Percentiles rank a stretch among this genome's conserved stretches.
Evolutionary conservation across 176 grass and related monocot species (phyloP).

Genomic region (barley (Hordeum vulgare)): MorexV3_pseudomolecules_assembly NC_058519.1:551595617-551596116

Average conservation of each 20-base stretch:
- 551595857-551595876: constrained; percentile 75
- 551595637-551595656: constrained; percentile 60
- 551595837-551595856: constrained; percentile 68
- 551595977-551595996: constrained; percentile 74
- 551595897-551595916: constrained; percentile 75
- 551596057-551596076: constrained; percentile 76
- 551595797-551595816: constrained; percentile 84
- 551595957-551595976: constrained; percentile 18
- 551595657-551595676: constrained; percentile 89
- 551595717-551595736: constrained; percentile 75
- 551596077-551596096: constrained; percentile 76
- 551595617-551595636: constrained; percentile 66
- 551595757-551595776: constrained; percentile 48
- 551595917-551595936: constrained; percentile 22
- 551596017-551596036: constrained; percentile 42
- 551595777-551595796: constrained; percentile 39
- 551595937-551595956: constrained; percentile 29
- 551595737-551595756: constrained; percentile 96
- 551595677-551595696: constrained; percentile 79
- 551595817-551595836: constrained; percentile 81
- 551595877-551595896: constrained; percentile 77
- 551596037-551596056: constrained; percentile 76
- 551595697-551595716: constrained; percentile 43
- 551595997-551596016: constrained; percentile 91
- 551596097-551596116: constrained; percentile 33